A percentile compares a stretch with the other conserved stretches of the same genome.
Evolutionary conservation across 805 yeast genomes (phyloP).

Genomic region (Candida awuae): DNA sequence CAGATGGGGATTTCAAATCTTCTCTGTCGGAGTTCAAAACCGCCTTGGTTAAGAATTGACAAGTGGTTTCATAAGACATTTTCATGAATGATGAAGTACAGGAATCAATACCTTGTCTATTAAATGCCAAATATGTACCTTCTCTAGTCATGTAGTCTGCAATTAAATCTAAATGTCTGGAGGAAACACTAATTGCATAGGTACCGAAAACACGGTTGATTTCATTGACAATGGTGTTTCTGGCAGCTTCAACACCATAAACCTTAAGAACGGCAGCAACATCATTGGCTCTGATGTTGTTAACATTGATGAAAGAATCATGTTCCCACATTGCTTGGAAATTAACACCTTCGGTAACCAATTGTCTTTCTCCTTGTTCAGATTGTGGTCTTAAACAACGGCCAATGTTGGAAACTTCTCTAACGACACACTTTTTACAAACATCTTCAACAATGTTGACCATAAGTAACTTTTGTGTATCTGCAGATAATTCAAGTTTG

Average conservation of each 20-base stretch:
- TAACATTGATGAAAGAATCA: constrained; percentile 84
- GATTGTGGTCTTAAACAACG: constrained; percentile 82
- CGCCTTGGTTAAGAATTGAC: constrained; percentile 94
- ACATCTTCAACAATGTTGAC: constrained; percentile 91
- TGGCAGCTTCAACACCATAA: constrained; percentile 98
- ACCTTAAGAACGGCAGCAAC: constrained; percentile 81
- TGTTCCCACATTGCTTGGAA: constrained; percentile 98
- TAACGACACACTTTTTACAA: constrained; percentile 82
- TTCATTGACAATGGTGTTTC: constrained; percentile 94
- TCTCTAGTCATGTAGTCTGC: constrained; percentile 99
- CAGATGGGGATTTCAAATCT: constrained; percentile 83
- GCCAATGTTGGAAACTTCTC: constrained; percentile 86
- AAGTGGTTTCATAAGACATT: constrained; percentile 98
- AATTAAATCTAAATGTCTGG: constrained; percentile 90
- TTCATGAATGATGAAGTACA: constrained; percentile 94
- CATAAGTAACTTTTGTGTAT: constrained; percentile 90
- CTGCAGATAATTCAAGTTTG: constrained; percentile 72
- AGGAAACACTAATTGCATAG: constrained; percentile 87
- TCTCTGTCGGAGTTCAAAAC: constrained; percentile 89
- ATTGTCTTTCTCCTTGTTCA: constrained; percentile 60
- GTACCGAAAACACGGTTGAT: constrained; percentile 92
- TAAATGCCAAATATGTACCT: constrained; percentile 93
- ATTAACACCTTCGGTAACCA: constrained; percentile 97
- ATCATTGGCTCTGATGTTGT: constrained; percentile 86
- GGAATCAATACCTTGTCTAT: constrained; percentile 96